These are phyloP conservation scores for Tylopilus subfusipes DNA, from an alignment of 768 basidiomycete genomes.

Conservation along the genomic window DNA sequence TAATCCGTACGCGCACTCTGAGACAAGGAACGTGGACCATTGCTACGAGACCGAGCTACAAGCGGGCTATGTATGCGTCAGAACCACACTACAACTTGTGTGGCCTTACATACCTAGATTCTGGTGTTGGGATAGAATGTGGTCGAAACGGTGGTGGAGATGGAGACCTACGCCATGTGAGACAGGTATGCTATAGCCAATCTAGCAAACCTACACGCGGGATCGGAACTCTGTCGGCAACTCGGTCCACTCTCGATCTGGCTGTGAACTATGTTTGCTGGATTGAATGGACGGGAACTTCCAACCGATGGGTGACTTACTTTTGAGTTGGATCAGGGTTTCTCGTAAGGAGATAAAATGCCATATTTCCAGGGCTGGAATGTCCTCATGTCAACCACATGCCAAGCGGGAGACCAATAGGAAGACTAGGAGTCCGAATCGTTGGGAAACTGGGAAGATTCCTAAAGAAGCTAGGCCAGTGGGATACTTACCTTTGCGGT, in stretches of 20 bases:
- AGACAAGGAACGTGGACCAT: constrained; percentile 12
- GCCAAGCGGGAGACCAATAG: not conserved
- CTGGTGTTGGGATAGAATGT: constrained; percentile 29
- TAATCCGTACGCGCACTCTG: not conserved
- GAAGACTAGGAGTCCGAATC: not conserved
- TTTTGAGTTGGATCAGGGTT: constrained; percentile 10
- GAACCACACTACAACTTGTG: not conserved
- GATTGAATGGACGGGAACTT: not conserved
- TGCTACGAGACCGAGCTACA: constrained; percentile 17
- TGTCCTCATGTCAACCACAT: constrained; percentile 11
- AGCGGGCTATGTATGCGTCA: constrained; percentile 22
- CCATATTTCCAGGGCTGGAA: constrained; percentile 34
- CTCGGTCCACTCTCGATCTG: constrained; percentile 6
- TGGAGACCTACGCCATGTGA: constrained; percentile 13
- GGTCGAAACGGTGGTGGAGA: constrained; percentile 20
- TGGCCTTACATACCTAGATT: constrained; percentile 25
- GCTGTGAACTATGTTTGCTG: constrained; percentile 1
- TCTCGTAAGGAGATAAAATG: constrained; percentile 28
- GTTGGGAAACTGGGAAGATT: not conserved
- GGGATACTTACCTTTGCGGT: constrained; percentile 27
- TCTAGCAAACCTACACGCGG: constrained; percentile 17
- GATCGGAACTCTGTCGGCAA: constrained; percentile 26
- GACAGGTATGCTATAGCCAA: not conserved
- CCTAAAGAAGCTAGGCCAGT: not conserved
- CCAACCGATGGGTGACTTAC: constrained; percentile 14